Base-by-base conservation (phyloP, 75 land plant species). In the Pseudotsuga menziesii region DNA sequence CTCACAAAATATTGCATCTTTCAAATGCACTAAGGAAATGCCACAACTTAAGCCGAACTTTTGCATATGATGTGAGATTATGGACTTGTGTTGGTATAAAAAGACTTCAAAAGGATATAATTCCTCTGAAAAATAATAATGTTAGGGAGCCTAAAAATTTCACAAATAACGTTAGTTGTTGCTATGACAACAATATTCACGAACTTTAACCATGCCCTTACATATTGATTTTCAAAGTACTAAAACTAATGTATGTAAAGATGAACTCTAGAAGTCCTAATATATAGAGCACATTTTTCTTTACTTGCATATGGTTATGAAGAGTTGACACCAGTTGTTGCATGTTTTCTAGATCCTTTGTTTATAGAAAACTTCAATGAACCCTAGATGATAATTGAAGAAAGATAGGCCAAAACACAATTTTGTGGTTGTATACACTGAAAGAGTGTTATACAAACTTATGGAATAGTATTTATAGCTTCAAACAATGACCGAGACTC, bases 401-500 rank as follows among this genome's bases (percentile, higher is more conserved):
- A 86, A 44, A 74, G 58, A 78, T 84, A 86, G 3, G 74, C 62
- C 75, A 86, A 80, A 44, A 86, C 86, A 74, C 70, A 55, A 74
- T 80, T 83, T 25, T 71, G 70, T 14, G 88, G 83, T 58, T 78
- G 82, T 57, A 84, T 61, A 59, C 88, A 29, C 77, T 75, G 82
- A 1, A 76, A 35, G 44, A 81, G 44, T 20, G 41, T 23, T 56
- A 23, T 62, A 16, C 61, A 64, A 32, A 84, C 67, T 29, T 84
- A 82, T 20, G 88, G 83, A 76, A 84, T 81, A 32, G 52, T 81
- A 58, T 78, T 86, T 41, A 86, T 27, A 55, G 66, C 78, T 52
- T 84, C 88, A 81, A 86, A 86, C 66, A 87, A 80, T 56, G 78
- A 58, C 23, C 87, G 77, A 58, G 88, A 86, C 56, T 80, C 73